phyloP scores from a whole-genome alignment of 225 moss, liverwort and hornwort genomes.

The Climacium dendroides region DNA sequence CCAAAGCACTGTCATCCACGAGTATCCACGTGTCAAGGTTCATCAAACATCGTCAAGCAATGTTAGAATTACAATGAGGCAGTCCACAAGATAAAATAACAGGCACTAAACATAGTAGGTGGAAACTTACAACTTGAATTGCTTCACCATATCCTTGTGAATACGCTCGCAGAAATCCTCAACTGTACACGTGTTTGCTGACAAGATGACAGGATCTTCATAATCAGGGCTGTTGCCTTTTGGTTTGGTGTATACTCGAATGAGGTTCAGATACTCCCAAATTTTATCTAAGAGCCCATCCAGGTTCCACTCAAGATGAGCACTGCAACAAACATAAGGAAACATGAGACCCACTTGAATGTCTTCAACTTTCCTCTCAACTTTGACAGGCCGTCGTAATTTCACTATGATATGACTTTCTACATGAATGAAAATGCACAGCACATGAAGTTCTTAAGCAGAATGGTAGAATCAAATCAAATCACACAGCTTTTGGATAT shows the following conservation, averaged over 20 bases:
- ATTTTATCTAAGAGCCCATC: constrained; percentile 86
- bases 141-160: constrained; percentile 92
- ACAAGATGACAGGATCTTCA: constrained; percentile 85
- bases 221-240: constrained; percentile 86
- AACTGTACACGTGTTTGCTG: constrained; percentile 67
- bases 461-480: not conserved
- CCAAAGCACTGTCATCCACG: constrained; percentile 50
- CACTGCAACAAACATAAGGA: constrained; percentile 20
- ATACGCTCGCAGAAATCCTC: constrained; percentile 89
- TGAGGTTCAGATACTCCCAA: constrained; percentile 89
- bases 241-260: constrained; percentile 86
- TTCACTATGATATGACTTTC: not conserved
- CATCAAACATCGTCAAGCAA: not conserved
- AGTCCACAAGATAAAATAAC: not conserved
- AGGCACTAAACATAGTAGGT: not conserved
- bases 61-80: not conserved
- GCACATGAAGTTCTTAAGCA: not conserved
- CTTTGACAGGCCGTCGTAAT: not conserved
- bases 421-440: not conserved
- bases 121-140: constrained; percentile 62
- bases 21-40: not conserved
- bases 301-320: constrained; percentile 97
- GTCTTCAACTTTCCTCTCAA: not conserved
- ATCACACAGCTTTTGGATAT: not conserved
- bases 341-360: not conserved